These are phyloP conservation scores for Podila epigama DNA, from an alignment of 192 early-diverging fungal species.

Conservation along the genomic window DNA sequence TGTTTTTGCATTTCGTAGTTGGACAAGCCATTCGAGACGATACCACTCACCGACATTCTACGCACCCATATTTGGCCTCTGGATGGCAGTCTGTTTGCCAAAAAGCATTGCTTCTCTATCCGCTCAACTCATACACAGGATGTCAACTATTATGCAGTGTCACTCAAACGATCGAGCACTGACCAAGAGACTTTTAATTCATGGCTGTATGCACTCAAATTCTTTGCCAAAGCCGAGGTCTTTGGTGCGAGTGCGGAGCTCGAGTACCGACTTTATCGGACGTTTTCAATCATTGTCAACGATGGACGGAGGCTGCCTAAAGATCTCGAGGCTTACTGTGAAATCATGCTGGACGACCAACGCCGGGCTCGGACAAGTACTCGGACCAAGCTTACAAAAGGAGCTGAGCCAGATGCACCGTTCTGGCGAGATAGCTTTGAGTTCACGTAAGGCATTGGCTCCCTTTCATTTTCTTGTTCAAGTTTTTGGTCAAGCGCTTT, in stretches of 20 bases:
- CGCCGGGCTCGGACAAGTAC: constrained; percentile 47
- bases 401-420: constrained; percentile 23
- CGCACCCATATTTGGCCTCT: constrained; percentile 43
- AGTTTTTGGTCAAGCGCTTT: not conserved
- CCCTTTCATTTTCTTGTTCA: not conserved
- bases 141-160: constrained; percentile 45
- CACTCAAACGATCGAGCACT: constrained; percentile 21
- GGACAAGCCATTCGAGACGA: constrained; percentile 44
- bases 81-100: constrained; percentile 35
- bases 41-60: constrained; percentile 33
- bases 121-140: constrained; percentile 11
- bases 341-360: constrained; percentile 55
- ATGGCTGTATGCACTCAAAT: constrained; percentile 46
- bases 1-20: constrained; percentile 1
- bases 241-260: constrained; percentile 26
- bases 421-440: constrained; percentile 57
- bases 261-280: constrained; percentile 41
- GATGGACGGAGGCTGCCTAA: constrained; percentile 31
- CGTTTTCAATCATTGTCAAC: constrained; percentile 34
- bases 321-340: constrained; percentile 53
- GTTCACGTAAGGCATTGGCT: constrained; percentile 55
- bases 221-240: constrained; percentile 42
- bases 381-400: constrained; percentile 24
- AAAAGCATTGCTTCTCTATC: constrained; percentile 43
- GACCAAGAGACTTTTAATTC: constrained; percentile 33